phyloP scores from a whole-genome alignment of 495 filamentous ascomycete genomes.

The Annulohypoxylon maeteangense region DNA sequence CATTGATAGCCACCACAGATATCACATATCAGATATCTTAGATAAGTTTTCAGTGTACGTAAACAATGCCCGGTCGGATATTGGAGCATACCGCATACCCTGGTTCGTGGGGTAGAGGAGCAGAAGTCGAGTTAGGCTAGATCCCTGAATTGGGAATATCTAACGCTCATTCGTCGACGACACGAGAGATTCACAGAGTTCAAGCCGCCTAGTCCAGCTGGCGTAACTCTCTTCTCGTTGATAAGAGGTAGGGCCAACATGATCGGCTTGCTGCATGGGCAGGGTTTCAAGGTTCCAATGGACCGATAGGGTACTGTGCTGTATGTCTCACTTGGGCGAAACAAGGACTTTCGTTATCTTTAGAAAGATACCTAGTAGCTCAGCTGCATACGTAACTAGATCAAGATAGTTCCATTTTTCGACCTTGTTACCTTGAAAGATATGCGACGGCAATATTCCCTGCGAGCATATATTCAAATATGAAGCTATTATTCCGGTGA shows the following conservation, averaged over 20 bases:
- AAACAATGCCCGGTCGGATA: background rate
- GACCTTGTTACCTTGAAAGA: background rate
- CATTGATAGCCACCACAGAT: slow-evolving; percentile 2
- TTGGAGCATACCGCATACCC: background rate
- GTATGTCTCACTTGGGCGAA: slow-evolving; percentile 8
- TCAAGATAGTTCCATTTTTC: slow-evolving; percentile 2
- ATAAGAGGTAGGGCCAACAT: slow-evolving; percentile 23
- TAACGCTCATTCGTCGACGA: slow-evolving; percentile 19
- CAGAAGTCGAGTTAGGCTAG: slow-evolving; percentile 5
- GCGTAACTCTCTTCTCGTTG: slow-evolving; percentile 11
- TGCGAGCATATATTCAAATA: background rate
- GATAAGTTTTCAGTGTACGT: slow-evolving; percentile 29
- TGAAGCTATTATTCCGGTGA: background rate
- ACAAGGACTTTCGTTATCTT: background rate
- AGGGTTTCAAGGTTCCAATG: background rate
- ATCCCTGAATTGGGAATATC: slow-evolving; percentile 8
- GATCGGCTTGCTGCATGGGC: slow-evolving; percentile 7
- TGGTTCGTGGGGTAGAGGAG: slow-evolving; percentile 28
- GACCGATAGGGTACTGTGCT: background rate
- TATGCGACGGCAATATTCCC: background rate
- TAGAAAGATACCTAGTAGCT: background rate
- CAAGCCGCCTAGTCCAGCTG: background rate
- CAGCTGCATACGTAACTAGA: slow-evolving; percentile 1
- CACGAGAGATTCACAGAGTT: background rate
- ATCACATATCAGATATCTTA: background rate